Base-by-base conservation (phyloP, 1,139 yeast species). In the Eremothecium gossypii region DNA sequence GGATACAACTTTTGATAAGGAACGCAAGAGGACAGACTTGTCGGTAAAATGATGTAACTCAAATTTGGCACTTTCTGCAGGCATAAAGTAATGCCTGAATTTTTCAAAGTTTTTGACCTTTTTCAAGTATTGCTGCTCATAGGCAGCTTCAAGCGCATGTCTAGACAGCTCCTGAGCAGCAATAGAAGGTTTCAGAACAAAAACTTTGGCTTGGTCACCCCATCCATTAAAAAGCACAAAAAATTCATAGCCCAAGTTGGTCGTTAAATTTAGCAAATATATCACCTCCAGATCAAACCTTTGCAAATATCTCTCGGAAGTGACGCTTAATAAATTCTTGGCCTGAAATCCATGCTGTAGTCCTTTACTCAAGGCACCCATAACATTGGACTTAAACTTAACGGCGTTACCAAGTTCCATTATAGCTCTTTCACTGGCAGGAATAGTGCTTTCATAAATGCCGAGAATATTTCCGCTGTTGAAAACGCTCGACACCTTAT, bases 331-430 rank as follows among this genome's bases (percentile, higher is more conserved):
- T 40, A 83, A 63, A 58, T 83, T 80, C 43, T 74, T 74, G 45
- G 75, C 59, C 14, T 81, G 77, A 62, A 93, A 93, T 0, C 98
- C 98, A 46, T 75, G 73, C 51, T 85, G 87, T 47, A 93, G 67
- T 23, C 96, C 95, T 53, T 74, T 77, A 8, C 96, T 95, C n/a
- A 91, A 68, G 1, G 91, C 76, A 12, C 96, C 96, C 12, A 86
- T 77, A 29, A 59, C 58, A 42, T 71, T 69, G 0, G 83, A 71
- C 48, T 77, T 84, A 49, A 87, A 81, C 28, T 71, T 70, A 26
- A 91, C 83, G 8, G 76, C 69, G 23, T 79, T 71, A 2, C 98
- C 98, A 29, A 91, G 66, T 32, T 81, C 81, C 50, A 93, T 73
- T 32, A 87, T 72, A 0, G 87, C 87, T 38, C 96, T 68, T 49